Conservation (phyloP, 352 stramenopile species). For the Blastocystis sp. region DNA sequence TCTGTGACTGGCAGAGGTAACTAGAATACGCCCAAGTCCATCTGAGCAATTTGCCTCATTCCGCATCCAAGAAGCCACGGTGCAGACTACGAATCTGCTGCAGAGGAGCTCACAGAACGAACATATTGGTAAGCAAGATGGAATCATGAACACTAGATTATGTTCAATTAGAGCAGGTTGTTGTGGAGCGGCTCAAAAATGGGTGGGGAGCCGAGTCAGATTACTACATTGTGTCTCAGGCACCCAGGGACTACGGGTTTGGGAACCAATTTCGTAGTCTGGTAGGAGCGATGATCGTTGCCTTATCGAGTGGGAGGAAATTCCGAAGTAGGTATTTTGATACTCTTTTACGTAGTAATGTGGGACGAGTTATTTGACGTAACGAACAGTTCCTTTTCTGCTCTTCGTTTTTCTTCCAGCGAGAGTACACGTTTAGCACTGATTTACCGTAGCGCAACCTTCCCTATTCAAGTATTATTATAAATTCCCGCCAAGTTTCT, state of each 20-base stretch:
- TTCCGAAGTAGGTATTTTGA: neutral
- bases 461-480: no score
- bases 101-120: no score
- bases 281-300: neutral
- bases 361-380: neutral
- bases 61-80: no score
- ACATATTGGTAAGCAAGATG: no score
- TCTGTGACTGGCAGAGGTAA: no score
- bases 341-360: neutral
- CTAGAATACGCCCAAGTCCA: no score
- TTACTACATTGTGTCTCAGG: neutral
- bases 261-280: neutral
- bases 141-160: neutral
- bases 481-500: no score
- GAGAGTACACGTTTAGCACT: no score
- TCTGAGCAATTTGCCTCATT: no score
- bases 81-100: no score
- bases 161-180: neutral
- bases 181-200: neutral
- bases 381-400: neutral
- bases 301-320: neutral
- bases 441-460: no score
- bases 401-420: no score
- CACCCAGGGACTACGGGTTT: neutral
- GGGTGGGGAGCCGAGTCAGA: neutral